Evolutionary conservation across 169 alveolate species (phyloP), one percentile per base, ranked within the genome.

Genomic region (Eimeria acervulina): DNA sequence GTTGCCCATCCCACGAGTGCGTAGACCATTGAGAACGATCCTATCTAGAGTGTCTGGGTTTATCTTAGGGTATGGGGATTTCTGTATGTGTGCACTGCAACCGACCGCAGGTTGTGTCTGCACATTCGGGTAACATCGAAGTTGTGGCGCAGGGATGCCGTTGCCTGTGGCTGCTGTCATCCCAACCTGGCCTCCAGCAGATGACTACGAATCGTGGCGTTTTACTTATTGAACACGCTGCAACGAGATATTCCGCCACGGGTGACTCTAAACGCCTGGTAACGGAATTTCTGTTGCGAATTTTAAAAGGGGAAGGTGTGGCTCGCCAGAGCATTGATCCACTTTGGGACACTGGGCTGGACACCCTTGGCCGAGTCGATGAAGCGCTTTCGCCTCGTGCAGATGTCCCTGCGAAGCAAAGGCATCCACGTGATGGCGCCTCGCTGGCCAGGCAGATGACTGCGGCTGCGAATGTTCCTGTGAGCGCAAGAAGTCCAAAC

Each of bases 101-200:
- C 36, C 89, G 44, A 13, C 59, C 66, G 68, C 88, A 93, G 96
- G 96, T 88, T 15, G 90, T 93, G 55, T 52, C 68, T 31, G 80
- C 88, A 19, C 90, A 93, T 70, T 63, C 81, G 47, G 84, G 38
- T 36, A 74, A 83, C 94, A 81, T 93, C 28, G 96, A 93, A 28
- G 96, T 93, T 42, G 96, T 93, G 51, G 96, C 96, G 3, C 96
- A 93, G 80, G 96, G 96, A 13, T 93, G 96, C 76, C 93, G 96
- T 61, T 93, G 96, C 66, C 89, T 93, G 19, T 74, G 96, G 88
- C 40, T 80, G 72, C 42, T 93, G 38, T 80, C 96, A 8, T 88
- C 78, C n/a, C 89, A 93, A 84, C 93, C 96, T 33, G 87, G 94
- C 61, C 96, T 93, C 51, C 84, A 83, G 81, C 94, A 51, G 55